These are phyloP conservation scores for Heterobasidion parviporum DNA, from an alignment of 1,284 basidiomycete species.

Conservation along the genomic window DNA sequence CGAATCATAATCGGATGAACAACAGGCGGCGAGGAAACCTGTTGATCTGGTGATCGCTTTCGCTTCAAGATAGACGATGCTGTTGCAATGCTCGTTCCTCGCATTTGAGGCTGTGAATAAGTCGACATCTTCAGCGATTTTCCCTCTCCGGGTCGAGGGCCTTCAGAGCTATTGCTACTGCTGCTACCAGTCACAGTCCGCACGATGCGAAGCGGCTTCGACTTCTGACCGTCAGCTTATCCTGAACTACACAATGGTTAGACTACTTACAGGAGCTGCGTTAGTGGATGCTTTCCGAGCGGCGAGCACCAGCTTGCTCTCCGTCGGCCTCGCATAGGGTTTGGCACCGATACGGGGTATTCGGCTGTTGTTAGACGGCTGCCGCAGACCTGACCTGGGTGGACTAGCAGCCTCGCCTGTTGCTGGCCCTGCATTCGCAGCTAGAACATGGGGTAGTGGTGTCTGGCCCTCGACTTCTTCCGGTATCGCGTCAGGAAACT, in stretches of 20 bases:
- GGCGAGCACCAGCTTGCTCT: neutral
- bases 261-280: neutral
- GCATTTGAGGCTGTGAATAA: neutral
- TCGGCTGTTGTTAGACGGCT: constrained; percentile 43
- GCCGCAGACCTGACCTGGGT: constrained; percentile 41
- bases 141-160: neutral
- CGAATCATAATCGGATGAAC: constrained; percentile 17
- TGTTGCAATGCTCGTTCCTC: neutral
- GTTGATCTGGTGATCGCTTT: constrained; percentile 27
- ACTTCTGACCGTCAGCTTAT: neutral
- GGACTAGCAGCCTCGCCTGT: constrained; percentile 12
- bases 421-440: constrained; percentile 4
- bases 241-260: neutral
- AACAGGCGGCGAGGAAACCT: constrained; percentile 14
- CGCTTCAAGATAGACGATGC: constrained; percentile 25
- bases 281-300: neutral
- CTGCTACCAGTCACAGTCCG: constrained; percentile 7
- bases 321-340: constrained; percentile 47
- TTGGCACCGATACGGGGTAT: constrained; percentile 64
- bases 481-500: constrained; percentile 9
- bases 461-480: constrained; percentile 15
- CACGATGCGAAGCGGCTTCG: constrained; percentile 8
- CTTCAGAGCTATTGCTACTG: constrained; percentile 21
- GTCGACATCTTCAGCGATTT: neutral
- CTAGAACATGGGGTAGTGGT: constrained; percentile 2